Conservation (phyloP, 2,329 filamentous ascomycete species). For the Thielaviopsis ethacetica region DNA sequence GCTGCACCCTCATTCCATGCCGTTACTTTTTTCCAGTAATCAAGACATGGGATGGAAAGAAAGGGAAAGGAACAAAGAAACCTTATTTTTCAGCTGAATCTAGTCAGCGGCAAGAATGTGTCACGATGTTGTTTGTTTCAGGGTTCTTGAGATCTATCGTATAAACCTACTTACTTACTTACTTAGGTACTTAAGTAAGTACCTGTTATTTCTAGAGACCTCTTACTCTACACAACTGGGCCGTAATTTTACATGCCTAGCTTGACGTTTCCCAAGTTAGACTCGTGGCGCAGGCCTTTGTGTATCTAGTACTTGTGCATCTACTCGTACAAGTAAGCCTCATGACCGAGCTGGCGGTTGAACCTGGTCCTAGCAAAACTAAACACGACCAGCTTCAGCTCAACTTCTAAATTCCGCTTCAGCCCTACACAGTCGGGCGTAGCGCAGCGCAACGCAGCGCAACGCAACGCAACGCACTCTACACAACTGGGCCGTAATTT, state of each 20-base stretch:
- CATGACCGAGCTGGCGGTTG: not conserved
- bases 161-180: too few species aligned
- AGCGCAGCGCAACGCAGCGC: too few species aligned
- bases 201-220: too few species aligned
- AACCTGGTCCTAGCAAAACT: not conserved
- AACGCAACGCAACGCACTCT: too few species aligned
- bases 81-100: not conserved
- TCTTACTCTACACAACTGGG: too few species aligned
- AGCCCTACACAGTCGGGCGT: too few species aligned
- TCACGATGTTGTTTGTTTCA: not conserved
- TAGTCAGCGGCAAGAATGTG: not conserved
- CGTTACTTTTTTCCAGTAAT: not conserved
- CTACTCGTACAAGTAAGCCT: not conserved
- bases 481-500: too few species aligned
- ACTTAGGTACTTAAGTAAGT: too few species aligned
- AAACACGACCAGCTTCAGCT: not conserved
- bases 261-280: not conserved
- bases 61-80: not conserved
- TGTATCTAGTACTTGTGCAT: too few species aligned
- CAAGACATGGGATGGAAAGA: not conserved
- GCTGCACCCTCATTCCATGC: not conserved
- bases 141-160: too few species aligned
- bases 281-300: not conserved
- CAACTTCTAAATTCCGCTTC: not conserved
- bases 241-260: too few species aligned